phyloP scores from a whole-genome alignment of 441 rosid genomes.

The Lepidium campestre region DNA sequence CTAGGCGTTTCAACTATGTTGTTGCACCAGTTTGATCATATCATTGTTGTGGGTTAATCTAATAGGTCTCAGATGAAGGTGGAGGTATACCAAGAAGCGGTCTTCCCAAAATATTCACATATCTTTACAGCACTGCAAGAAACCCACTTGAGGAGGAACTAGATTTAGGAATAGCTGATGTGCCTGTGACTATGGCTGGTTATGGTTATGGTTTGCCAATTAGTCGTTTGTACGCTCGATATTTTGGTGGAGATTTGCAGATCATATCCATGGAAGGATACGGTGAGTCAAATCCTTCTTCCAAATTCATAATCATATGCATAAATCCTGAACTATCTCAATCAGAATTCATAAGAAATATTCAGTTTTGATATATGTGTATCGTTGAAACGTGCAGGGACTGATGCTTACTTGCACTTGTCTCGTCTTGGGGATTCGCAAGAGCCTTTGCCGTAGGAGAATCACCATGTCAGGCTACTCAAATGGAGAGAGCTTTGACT shows the following conservation, averaged over 20 bases:
- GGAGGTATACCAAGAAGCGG: slow-evolving; percentile 98
- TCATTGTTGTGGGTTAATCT: not conserved
- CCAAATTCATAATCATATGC: slow-evolving; percentile 36
- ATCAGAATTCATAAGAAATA: not conserved
- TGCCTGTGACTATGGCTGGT: slow-evolving; percentile 80
- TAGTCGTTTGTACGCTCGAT: slow-evolving; percentile 87
- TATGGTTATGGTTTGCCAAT: slow-evolving; percentile 92
- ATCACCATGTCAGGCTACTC: not conserved
- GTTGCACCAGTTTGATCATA: not conserved
- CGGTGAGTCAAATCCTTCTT: slow-evolving; percentile 46
- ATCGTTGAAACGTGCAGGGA: slow-evolving; percentile 42
- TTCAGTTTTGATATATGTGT: not conserved
- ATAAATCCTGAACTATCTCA: slow-evolving; percentile 30
- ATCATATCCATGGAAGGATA: slow-evolving; percentile 97
- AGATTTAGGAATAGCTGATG: slow-evolving; percentile 60
- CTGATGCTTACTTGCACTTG: slow-evolving; percentile 88
- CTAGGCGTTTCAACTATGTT: not conserved
- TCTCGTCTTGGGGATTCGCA: slow-evolving; percentile 81
- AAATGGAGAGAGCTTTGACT: slow-evolving; percentile 17
- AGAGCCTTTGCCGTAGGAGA: slow-evolving; percentile 46
- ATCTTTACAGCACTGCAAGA: slow-evolving; percentile 89
- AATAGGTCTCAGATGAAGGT: slow-evolving; percentile 89
- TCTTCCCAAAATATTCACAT: slow-evolving; percentile 88
- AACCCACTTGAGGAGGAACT: slow-evolving; percentile 67
- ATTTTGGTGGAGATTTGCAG: slow-evolving; percentile 96